Evolutionary conservation across 2,329 filamentous ascomycete genomes (phyloP).

Genomic region (Hypomyces perniciosus): DNA sequence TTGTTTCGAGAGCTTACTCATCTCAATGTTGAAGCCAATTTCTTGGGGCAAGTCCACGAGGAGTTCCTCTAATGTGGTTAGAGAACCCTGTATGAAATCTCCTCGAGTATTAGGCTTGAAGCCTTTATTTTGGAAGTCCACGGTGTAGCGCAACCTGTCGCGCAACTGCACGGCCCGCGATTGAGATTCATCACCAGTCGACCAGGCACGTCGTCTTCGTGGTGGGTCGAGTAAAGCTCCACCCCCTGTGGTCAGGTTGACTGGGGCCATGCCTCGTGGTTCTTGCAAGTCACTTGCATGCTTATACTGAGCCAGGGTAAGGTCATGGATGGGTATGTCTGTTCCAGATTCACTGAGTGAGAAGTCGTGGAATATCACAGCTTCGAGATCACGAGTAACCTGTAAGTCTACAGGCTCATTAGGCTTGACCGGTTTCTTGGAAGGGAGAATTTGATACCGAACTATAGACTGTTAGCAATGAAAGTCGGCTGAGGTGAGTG

Average conservation of each 20-base stretch:
- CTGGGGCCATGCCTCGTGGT: conserved; percentile 1
- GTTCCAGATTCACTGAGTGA: conserved; percentile 36
- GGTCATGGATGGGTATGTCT: conserved; percentile 33
- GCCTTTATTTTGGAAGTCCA: conserved; percentile 33
- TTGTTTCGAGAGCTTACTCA: conserved; percentile 24
- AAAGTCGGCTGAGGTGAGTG: not conserved
- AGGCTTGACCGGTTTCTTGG: not conserved
- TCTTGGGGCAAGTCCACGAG: conserved; percentile 27
- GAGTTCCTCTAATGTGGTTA: conserved; percentile 33
- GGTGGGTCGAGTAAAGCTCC: not conserved
- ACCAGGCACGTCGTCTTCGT: conserved; percentile 18
- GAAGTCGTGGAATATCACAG: conserved; percentile 38
- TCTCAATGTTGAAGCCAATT: conserved; percentile 35
- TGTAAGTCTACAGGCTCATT: conserved; percentile 29
- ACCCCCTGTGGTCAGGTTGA: not conserved
- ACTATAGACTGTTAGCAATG: conserved; percentile 3
- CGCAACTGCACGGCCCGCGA: conserved; percentile 17
- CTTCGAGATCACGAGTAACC: conserved; percentile 33
- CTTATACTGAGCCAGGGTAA: conserved; percentile 33
- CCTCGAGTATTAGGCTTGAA: conserved; percentile 37
- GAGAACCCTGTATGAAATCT: conserved; percentile 30
- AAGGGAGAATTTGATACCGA: conserved; percentile 1
- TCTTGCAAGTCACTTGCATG: conserved; percentile 23
- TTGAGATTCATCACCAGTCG: conserved; percentile 18
- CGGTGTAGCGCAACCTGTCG: conserved; percentile 32